These are phyloP conservation scores for Scedosporium dehoogii DNA, from an alignment of 2,329 filamentous ascomycete species.

Conservation along the genomic window DNA sequence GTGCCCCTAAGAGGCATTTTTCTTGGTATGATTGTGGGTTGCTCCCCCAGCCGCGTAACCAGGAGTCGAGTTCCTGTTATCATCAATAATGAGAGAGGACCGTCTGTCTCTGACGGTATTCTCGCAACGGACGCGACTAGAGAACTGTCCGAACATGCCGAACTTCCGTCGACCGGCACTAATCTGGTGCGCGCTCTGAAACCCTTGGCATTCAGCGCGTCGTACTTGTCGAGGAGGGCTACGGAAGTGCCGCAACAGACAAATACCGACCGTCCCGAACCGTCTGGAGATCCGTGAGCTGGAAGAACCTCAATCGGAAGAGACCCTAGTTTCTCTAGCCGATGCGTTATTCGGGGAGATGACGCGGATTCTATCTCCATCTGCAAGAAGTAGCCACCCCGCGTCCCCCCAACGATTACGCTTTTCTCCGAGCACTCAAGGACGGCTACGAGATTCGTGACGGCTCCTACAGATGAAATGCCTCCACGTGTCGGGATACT, in stretches of 20 bases:
- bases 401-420: constrained; percentile 35
- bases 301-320: constrained; percentile 25
- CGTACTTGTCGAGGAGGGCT: constrained; percentile 29
- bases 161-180: neutral
- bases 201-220: constrained; percentile 11
- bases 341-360: constrained; percentile 16
- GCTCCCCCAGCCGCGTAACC: constrained; percentile 39
- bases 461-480: constrained; percentile 23
- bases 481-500: neutral
- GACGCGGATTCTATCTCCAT: constrained; percentile 17
- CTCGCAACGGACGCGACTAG: neutral
- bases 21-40: constrained; percentile 37
- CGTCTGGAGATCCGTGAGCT: constrained; percentile 1
- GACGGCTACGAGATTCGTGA: constrained; percentile 34
- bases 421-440: constrained; percentile 16
- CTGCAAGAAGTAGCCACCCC: constrained; percentile 40
- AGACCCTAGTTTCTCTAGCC: constrained; percentile 23
- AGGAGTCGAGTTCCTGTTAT: constrained; percentile 40
- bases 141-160: neutral
- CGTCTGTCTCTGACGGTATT: constrained; percentile 13
- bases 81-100: constrained; percentile 36
- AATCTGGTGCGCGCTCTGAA: constrained; percentile 1
- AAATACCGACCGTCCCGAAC: constrained; percentile 23
- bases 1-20: constrained; percentile 36
- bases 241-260: constrained; percentile 39